phyloP scores from a whole-genome alignment of 225 moss, liverwort and hornwort genomes.

The Asterella californica region DNA sequence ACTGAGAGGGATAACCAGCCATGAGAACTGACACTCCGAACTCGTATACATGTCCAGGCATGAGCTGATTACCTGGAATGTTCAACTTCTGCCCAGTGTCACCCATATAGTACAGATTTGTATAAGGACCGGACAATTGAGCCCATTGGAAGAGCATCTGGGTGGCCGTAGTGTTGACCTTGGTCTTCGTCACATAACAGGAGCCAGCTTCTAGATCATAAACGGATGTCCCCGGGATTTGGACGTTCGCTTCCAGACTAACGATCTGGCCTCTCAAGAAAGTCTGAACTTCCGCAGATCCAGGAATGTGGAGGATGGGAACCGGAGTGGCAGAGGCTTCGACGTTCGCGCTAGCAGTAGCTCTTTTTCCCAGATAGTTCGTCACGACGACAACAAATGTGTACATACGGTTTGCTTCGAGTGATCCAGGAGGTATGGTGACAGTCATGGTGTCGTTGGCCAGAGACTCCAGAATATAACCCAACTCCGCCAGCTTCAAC shows the following conservation, averaged over 20 bases:
- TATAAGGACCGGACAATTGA: constrained; percentile 22
- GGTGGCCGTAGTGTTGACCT: constrained; percentile 11
- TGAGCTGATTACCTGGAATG: constrained; percentile 43
- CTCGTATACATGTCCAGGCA: constrained; percentile 9
- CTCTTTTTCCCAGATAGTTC: constrained; percentile 41
- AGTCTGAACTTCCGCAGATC: constrained; percentile 11
- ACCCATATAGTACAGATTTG: constrained; percentile 19
- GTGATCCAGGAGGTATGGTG: constrained; percentile 32
- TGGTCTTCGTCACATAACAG: background rate
- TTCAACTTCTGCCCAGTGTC: constrained; percentile 41
- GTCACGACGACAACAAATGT: constrained; percentile 49
- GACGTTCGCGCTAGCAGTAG: constrained; percentile 26
- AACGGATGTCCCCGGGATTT: constrained; percentile 10
- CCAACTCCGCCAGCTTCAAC: constrained; percentile 34
- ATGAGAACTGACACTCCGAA: constrained; percentile 45
- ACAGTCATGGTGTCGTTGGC: constrained; percentile 40
- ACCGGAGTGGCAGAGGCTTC: constrained; percentile 13
- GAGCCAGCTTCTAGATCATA: constrained; percentile 33
- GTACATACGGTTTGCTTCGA: constrained; percentile 45
- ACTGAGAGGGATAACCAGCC: constrained; percentile 18
- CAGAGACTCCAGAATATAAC: constrained; percentile 35
- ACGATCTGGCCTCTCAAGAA: constrained; percentile 25
- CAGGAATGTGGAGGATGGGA: constrained; percentile 35
- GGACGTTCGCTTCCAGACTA: constrained; percentile 42
- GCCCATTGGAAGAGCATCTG: constrained; percentile 44